Conservation (phyloP, 331 rosid species). For the Saraca asoca region DNA sequence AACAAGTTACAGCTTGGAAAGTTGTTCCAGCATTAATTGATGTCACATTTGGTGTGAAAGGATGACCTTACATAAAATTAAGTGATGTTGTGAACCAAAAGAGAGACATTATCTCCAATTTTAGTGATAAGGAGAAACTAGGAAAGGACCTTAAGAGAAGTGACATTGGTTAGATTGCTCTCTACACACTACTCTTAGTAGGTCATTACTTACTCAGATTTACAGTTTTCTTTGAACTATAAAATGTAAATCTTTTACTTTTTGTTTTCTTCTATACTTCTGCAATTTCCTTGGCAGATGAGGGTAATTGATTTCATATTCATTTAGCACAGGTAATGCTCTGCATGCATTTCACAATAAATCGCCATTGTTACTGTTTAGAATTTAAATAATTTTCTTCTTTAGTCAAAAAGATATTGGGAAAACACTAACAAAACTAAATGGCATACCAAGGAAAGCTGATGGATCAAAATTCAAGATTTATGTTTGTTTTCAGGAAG, state of each 20-base stretch:
- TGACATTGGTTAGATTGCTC: too few relatives aligned
- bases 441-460: too few relatives aligned
- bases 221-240: neutral
- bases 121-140: neutral
- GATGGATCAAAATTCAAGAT: too few relatives aligned
- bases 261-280: neutral
- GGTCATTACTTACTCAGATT: neutral
- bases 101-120: neutral
- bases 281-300: too few relatives aligned
- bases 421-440: too few relatives aligned
- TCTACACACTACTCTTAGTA: neutral
- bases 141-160: neutral
- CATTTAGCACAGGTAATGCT: neutral
- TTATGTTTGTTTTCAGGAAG: too few relatives aligned
- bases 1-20: too few relatives aligned
- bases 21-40: too few relatives aligned
- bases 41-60: constrained; percentile 1
- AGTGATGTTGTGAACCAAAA: neutral
- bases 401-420: too few relatives aligned
- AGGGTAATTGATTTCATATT: neutral
- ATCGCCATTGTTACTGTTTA: neutral
- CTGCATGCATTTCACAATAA: neutral
- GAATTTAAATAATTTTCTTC: too few relatives aligned
- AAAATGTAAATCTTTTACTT: neutral
- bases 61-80: neutral